Conservation (phyloP, 2,329 filamentous ascomycete genomes). For the Fusarium paranaense region DNA sequence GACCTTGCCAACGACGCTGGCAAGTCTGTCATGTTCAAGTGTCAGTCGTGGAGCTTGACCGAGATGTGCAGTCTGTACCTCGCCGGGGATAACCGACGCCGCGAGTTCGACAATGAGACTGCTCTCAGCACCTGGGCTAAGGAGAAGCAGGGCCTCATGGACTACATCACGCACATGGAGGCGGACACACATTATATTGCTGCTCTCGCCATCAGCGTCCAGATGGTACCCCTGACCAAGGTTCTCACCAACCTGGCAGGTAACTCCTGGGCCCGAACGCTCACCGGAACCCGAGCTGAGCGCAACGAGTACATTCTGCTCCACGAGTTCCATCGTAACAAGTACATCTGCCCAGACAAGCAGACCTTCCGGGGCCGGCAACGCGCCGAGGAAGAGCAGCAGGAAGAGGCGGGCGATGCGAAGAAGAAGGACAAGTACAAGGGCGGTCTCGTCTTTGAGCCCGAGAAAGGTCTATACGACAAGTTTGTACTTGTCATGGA, state of each 20-base stretch:
- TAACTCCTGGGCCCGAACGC: conserved; percentile 96
- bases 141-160: conserved; percentile 85
- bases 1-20: conserved; percentile 96
- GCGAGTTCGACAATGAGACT: conserved; percentile 88
- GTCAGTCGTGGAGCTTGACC: conserved; percentile 96
- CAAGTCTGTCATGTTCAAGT: conserved; percentile 96
- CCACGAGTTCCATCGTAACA: conserved; percentile 95
- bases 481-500: conserved; percentile 99
- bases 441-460: conserved; percentile 97
- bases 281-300: conserved; percentile 95
- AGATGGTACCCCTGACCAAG: conserved; percentile 94
- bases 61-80: conserved; percentile 98
- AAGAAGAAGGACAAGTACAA: conserved; percentile 99
- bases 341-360: conserved; percentile 98
- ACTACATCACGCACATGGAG: conserved; percentile 94
- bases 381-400: conserved; percentile 76
- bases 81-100: conserved; percentile 75
- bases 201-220: conserved; percentile 86
- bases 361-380: conserved; percentile 81
- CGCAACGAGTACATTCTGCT: conserved; percentile 99
- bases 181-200: conserved; percentile 97
- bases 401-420: conserved; percentile 76
- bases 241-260: conserved; percentile 96
- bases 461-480: conserved; percentile 97
- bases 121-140: conserved; percentile 87